Percentiles rank a stretch among this genome's conserved stretches.
Evolutionary conservation across 495 filamentous ascomycete species (phyloP).

Genomic region (Tuber aestivum): DNA sequence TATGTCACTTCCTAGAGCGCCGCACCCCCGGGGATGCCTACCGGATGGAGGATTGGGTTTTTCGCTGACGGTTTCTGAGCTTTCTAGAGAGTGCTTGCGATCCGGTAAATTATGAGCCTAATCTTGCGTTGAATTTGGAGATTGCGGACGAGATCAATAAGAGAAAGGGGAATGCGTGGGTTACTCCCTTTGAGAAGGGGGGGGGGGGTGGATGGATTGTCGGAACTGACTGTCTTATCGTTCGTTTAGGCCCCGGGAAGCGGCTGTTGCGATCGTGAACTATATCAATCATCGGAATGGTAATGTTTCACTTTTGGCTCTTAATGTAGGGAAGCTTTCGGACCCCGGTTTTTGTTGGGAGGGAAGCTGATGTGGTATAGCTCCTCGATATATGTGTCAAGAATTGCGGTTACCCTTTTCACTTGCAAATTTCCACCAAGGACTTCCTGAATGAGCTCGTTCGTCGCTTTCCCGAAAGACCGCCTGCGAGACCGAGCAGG

Average conservation of each 20-base stretch:
- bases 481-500: conserved; percentile 73
- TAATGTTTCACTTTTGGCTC: conserved; percentile 84
- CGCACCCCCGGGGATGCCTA: not conserved
- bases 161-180: conserved; percentile 91
- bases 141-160: conserved; percentile 93
- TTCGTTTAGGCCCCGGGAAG: conserved; percentile 70
- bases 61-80: conserved; percentile 16
- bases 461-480: conserved; percentile 88
- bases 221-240: conserved; percentile 16
- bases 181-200: conserved; percentile 15
- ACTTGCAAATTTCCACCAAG: conserved; percentile 96
- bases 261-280: conserved; percentile 86
- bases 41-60: conserved; percentile 8
- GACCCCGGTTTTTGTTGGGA: not conserved
- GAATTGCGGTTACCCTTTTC: conserved; percentile 98
- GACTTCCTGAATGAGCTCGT: conserved; percentile 99
- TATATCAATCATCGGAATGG: conserved; percentile 94
- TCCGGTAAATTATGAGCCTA: conserved; percentile 93
- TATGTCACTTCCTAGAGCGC: conserved; percentile 42
- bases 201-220: not conserved
- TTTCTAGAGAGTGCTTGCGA: conserved; percentile 77
- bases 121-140: conserved; percentile 92
- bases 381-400: conserved; percentile 98
- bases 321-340: conserved; percentile 52
- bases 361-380: conserved; percentile 44